Evolutionary conservation across 1,139 yeast genomes (phyloP).

Genomic region (Saccharomyces hybrid): DNA sequence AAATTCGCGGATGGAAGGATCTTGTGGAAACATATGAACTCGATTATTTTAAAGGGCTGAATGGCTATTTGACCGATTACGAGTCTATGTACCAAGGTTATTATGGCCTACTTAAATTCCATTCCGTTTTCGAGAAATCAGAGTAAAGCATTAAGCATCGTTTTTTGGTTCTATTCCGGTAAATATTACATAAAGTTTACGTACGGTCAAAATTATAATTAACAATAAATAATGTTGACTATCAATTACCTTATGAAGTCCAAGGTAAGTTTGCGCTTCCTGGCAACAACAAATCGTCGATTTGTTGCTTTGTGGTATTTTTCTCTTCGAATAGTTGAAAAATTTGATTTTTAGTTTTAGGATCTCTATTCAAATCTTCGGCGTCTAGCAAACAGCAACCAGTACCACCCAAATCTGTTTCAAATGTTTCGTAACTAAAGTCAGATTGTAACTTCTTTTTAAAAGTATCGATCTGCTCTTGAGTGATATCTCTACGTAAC

Average conservation of each 20-base stretch:
- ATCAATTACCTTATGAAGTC: neutral
- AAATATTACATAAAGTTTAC: neutral
- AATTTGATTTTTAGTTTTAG: neutral
- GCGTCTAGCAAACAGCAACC: slow-evolving; percentile 44
- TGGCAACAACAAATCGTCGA: slow-evolving; percentile 3
- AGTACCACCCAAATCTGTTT: slow-evolving; percentile 79
- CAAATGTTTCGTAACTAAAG: slow-evolving; percentile 68
- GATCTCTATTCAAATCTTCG: neutral
- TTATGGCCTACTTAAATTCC: slow-evolving; percentile 53
- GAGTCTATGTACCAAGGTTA: slow-evolving; percentile 70
- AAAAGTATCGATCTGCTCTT: slow-evolving; percentile 35
- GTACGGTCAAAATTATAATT: neutral
- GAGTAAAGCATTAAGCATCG: neutral
- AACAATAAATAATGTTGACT: neutral
- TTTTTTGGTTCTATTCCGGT: neutral
- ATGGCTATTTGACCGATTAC: slow-evolving; percentile 56
- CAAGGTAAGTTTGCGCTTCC: neutral
- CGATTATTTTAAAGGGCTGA: slow-evolving; percentile 26
- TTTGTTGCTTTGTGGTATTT: slow-evolving; percentile 1
- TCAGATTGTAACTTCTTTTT: slow-evolving; percentile 32
- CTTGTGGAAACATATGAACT: slow-evolving; percentile 31
- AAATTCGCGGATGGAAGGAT: slow-evolving; percentile 59
- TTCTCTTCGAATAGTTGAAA: slow-evolving; percentile 1
- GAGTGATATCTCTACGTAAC: slow-evolving; percentile 44
- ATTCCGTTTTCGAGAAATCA: slow-evolving; percentile 13